These are phyloP conservation scores for Rhodosporidiobolus odoratus DNA, from an alignment of 768 basidiomycete genomes.

Conservation along the genomic window DNA sequence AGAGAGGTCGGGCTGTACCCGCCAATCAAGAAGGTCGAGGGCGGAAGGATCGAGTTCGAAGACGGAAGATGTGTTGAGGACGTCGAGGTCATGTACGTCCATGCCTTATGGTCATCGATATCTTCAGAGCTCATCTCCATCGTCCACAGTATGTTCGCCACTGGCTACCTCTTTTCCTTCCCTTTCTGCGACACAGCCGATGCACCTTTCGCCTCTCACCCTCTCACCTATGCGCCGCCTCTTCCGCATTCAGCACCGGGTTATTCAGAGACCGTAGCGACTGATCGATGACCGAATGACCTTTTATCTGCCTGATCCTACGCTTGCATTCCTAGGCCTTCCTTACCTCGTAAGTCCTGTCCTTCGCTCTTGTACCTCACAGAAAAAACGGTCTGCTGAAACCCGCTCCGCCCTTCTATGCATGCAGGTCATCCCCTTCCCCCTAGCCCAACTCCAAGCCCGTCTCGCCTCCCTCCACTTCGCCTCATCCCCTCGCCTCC, in stretches of 20 bases:
- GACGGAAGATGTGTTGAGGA: constrained; percentile 38
- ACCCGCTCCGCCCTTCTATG: neutral
- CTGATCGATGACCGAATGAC: constrained; percentile 45
- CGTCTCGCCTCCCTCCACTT: constrained; percentile 26
- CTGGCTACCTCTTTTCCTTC: constrained; percentile 47
- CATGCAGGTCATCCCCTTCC: constrained; percentile 36
- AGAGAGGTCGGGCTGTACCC: constrained; percentile 37
- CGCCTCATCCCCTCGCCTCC: neutral
- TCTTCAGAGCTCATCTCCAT: neutral
- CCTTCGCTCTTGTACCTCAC: neutral
- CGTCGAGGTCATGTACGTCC: constrained; percentile 43
- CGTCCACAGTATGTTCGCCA: constrained; percentile 45
- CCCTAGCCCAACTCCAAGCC: constrained; percentile 34
- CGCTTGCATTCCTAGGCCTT: constrained; percentile 45
- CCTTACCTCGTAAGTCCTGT: constrained; percentile 37
- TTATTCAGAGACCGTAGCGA: neutral
- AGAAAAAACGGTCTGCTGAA: neutral
- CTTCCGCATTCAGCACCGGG: neutral
- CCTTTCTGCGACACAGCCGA: constrained; percentile 45
- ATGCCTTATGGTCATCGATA: neutral
- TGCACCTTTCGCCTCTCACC: constrained; percentile 41
- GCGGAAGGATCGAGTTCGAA: constrained; percentile 41
- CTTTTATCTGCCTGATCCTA: constrained; percentile 46
- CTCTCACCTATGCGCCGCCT: constrained; percentile 25
- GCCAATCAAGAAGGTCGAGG: constrained; percentile 20